These are phyloP conservation scores for Eragrostis tef DNA, from an alignment of 202 grass and related monocot genomes.

Conservation along the genomic window DNA sequence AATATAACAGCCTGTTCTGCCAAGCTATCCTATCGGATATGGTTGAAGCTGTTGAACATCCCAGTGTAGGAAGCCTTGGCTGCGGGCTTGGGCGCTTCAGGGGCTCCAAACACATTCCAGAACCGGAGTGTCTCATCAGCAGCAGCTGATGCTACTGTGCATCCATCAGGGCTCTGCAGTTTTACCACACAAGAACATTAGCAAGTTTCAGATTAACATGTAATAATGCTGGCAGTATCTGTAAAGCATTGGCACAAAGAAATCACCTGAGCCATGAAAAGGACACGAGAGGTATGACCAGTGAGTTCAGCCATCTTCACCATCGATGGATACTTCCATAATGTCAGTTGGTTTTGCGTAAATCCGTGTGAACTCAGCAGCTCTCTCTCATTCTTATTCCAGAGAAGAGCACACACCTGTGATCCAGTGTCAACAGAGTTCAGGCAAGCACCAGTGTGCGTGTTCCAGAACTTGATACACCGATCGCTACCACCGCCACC, in stretches of 20 bases:
- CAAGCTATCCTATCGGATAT: conserved; percentile 61
- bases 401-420: conserved; percentile 79
- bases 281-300: conserved; percentile 84
- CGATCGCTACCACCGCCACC: conserved; percentile 67
- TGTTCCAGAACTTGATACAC: conserved; percentile 99
- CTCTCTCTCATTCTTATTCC: conserved; percentile 93
- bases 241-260: neutral
- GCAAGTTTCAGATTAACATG: conserved; percentile 32
- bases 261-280: conserved; percentile 90
- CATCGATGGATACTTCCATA: conserved; percentile 98
- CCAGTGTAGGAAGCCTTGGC: conserved; percentile 58
- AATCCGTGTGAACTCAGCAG: conserved; percentile 89
- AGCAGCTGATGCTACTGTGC: conserved; percentile 84
- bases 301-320: conserved; percentile 88
- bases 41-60: conserved; percentile 79
- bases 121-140: conserved; percentile 87
- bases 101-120: conserved; percentile 86
- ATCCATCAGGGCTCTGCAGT: conserved; percentile 87
- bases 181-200: conserved; percentile 45
- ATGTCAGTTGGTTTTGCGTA: conserved; percentile 73
- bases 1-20: neutral
- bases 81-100: conserved; percentile 70
- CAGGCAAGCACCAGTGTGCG: conserved; percentile 74
- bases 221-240: neutral
- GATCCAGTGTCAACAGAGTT: conserved; percentile 85